Evolutionary conservation across 768 basidiomycete species (phyloP).

Genomic region (Lactifluus hygrophoroides): DNA sequence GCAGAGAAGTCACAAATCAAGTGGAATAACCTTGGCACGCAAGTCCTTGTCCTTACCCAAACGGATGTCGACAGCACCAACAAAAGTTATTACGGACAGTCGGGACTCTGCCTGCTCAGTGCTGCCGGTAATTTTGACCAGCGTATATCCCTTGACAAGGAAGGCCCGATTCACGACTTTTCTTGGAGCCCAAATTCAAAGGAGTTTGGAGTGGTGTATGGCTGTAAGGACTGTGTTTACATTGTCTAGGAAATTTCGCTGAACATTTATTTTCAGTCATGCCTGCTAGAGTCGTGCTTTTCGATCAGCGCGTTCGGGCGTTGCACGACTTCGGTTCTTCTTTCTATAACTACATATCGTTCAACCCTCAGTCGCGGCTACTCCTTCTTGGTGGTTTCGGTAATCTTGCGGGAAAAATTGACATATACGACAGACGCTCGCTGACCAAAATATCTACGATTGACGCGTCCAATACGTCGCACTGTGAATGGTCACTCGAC

Average conservation of each 20-base stretch:
- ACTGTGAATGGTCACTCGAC: slow-evolving; percentile 93
- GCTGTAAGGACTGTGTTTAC: slow-evolving; percentile 55
- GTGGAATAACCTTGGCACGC: slow-evolving; percentile 93
- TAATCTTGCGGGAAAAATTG: slow-evolving; percentile 90
- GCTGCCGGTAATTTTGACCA: slow-evolving; percentile 92
- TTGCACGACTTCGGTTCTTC: slow-evolving; percentile 86
- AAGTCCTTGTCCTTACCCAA: slow-evolving; percentile 84
- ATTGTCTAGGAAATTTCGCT: background rate
- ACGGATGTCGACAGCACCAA: slow-evolving; percentile 97
- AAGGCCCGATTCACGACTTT: slow-evolving; percentile 96
- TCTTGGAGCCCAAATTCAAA: slow-evolving; percentile 94
- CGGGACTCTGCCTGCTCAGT: slow-evolving; percentile 86
- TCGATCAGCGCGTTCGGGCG: slow-evolving; percentile 82
- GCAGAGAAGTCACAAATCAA: slow-evolving; percentile 89
- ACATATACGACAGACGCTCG: slow-evolving; percentile 83
- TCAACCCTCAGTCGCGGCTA: slow-evolving; percentile 90
- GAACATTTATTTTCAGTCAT: slow-evolving; percentile 47
- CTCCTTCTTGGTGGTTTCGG: slow-evolving; percentile 92
- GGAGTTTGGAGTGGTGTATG: slow-evolving; percentile 94
- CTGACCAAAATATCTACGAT: slow-evolving; percentile 70
- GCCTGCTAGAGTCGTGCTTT: slow-evolving; percentile 90
- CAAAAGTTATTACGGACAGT: slow-evolving; percentile 98
- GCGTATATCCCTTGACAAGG: slow-evolving; percentile 82
- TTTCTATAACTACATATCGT: slow-evolving; percentile 87
- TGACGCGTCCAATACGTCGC: slow-evolving; percentile 87